phyloP scores from a whole-genome alignment of 1,284 basidiomycete genomes.

The Tilletiopsis washingtonensis region DNA sequence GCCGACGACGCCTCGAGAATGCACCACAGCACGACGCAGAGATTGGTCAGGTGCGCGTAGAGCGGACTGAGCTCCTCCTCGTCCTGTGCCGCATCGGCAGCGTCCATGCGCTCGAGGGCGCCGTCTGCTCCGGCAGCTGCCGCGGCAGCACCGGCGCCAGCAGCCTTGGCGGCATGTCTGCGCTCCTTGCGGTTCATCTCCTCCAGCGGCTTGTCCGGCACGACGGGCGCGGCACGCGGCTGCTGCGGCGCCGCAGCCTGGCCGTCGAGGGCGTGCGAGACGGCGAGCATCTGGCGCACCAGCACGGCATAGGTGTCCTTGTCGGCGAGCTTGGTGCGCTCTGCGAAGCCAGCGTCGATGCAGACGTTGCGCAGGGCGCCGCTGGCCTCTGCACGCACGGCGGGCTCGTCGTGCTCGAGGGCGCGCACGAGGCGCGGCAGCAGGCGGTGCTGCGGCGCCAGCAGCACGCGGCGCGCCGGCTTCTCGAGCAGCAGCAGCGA shows the following conservation, averaged over 20 bases:
- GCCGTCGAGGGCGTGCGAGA: background rate
- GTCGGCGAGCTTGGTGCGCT: conserved; percentile 26
- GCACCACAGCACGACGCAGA: conserved; percentile 3
- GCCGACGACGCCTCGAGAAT: background rate
- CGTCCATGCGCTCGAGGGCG: background rate
- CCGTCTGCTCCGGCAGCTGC: background rate
- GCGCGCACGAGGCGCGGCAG: conserved; percentile 30
- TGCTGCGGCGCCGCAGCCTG: background rate
- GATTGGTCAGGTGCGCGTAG: background rate
- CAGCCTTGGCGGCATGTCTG: conserved; percentile 30
- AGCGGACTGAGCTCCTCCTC: background rate
- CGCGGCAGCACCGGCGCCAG: background rate
- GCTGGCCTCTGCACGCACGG: conserved; percentile 39
- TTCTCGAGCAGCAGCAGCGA: conserved; percentile 26
- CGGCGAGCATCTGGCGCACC: conserved; percentile 15
- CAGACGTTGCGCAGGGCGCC: conserved; percentile 44
- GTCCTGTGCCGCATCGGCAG: background rate
- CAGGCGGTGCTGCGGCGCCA: conserved; percentile 28
- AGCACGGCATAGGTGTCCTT: conserved; percentile 23
- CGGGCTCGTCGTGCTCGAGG: conserved; percentile 26
- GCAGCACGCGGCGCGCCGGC: conserved; percentile 11
- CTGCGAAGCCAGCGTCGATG: conserved; percentile 30
- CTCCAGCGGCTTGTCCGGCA: conserved; percentile 28
- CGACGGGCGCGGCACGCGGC: background rate
- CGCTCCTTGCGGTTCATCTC: conserved; percentile 46